Evolutionary conservation across 768 basidiomycete genomes (phyloP), one percentile per base, ranked within the genome.

Genomic region (Podaxis sp.): DNA sequence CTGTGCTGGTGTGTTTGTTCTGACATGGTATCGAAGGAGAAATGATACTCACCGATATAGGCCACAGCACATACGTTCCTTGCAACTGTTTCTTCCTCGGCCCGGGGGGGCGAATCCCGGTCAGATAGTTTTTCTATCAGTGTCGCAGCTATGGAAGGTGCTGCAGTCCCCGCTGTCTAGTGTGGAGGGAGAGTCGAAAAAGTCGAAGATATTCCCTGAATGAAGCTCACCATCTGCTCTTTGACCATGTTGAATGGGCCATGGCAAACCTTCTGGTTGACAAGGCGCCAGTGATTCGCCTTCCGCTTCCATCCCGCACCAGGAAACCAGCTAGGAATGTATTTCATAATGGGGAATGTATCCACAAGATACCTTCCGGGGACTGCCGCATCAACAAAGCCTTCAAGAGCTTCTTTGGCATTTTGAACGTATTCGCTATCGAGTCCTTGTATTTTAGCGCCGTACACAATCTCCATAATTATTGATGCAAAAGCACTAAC

Each of bases 301-400:
- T 53, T 36, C 35, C 36, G 32, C 16, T n/a, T 53, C 52, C 52
- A 53, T 23, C 18, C 52, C 2, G 52, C 52, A 36, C 52, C 52
- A 0, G 47, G 47, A 13, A 48, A 48, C 47, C 47, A 48, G 47
- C 47, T 48, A 3, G 47, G 47, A 48, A 48, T 48, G 21, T 48
- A 48, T 48, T 23, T 48, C 47, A 48, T 48, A 2, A 48, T 48
- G 7, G 47, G 47, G 47, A 72, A 66, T 28, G 66, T 69, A 56
- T 69, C 70, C 0, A 74, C 72, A 7, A 74, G 60, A 42, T 72
- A 76, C 14, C 63, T 64, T 5, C 75, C 75, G 0, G 73, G 72
- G 9, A 65, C 61, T 10, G 59, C 66, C 0, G 71, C 71, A 0
- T 66, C 62, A 0, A 66, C 62, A 16, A 64, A 61, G 16, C 70